Evolutionary conservation across 2,329 filamentous ascomycete genomes (phyloP).

Genomic region (Knufia petricola): DNA sequence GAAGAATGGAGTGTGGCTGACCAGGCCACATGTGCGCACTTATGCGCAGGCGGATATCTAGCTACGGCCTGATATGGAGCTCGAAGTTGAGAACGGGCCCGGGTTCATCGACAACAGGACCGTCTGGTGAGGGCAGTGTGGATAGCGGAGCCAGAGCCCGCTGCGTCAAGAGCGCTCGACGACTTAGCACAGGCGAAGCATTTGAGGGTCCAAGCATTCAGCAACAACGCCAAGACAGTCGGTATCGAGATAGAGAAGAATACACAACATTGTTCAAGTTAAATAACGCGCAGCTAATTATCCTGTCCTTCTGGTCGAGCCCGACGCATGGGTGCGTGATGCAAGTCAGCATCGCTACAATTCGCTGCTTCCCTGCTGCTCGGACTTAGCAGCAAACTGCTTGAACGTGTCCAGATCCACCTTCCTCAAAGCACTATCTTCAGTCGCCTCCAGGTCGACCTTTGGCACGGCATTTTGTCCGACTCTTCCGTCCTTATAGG

Average conservation of each 20-base stretch:
- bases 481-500: slow-evolving; percentile 36
- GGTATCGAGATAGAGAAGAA: too few species aligned
- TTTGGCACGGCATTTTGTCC: slow-evolving; percentile 20
- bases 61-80: background rate
- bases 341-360: background rate
- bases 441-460: slow-evolving; percentile 31
- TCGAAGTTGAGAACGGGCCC: too few species aligned
- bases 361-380: slow-evolving; percentile 16
- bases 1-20: slow-evolving; percentile 2
- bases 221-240: too few species aligned
- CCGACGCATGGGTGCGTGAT: background rate
- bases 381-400: slow-evolving; percentile 26
- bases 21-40: background rate
- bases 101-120: too few species aligned
- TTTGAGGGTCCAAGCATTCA: too few species aligned
- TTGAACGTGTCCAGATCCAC: slow-evolving; percentile 29
- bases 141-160: too few species aligned
- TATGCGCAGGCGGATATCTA: background rate
- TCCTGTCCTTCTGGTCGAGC: background rate
- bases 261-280: too few species aligned
- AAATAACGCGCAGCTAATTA: too few species aligned
- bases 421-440: slow-evolving; percentile 30
- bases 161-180: too few species aligned
- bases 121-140: too few species aligned
- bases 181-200: too few species aligned